phyloP scores from a whole-genome alignment of 352 stramenopile species.

The Globisporangium ultimum region DNA sequence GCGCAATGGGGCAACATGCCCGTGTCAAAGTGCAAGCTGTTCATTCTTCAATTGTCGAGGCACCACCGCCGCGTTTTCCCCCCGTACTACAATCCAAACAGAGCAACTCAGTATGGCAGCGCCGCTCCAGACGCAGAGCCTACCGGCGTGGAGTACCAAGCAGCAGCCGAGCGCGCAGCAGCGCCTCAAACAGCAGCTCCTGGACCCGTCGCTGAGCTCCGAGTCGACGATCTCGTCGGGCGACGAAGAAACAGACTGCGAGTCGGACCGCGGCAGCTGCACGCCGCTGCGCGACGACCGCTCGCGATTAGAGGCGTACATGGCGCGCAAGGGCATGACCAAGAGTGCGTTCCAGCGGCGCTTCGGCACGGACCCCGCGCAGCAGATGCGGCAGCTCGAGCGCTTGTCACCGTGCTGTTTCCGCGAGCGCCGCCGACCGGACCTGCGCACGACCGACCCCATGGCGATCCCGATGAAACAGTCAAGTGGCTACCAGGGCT shows the following conservation, averaged over 20 bases:
- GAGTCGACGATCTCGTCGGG: slow-evolving; percentile 36
- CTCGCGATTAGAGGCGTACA: slow-evolving; percentile 46
- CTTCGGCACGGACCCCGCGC: background rate
- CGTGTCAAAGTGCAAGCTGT: slow-evolving; percentile 3
- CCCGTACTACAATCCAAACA: background rate
- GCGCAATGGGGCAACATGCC: background rate
- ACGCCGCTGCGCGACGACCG: slow-evolving; percentile 43
- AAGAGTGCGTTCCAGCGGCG: slow-evolving; percentile 23
- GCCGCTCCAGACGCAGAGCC: slow-evolving; percentile 33
- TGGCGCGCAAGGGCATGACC: slow-evolving; percentile 22
- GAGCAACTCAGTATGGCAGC: slow-evolving; percentile 12
- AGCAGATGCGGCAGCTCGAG: background rate
- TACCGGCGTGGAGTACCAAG: slow-evolving; percentile 19
- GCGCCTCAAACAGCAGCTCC: slow-evolving; percentile 5
- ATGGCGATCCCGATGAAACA: slow-evolving; percentile 30
- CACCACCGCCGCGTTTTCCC: background rate
- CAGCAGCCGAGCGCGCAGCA: slow-evolving; percentile 1
- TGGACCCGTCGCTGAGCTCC: slow-evolving; percentile 17
- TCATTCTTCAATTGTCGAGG: slow-evolving; percentile 41
- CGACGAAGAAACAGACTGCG: slow-evolving; percentile 66
- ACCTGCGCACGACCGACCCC: slow-evolving; percentile 19
- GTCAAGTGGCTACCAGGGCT: slow-evolving; percentile 13
- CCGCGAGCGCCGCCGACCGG: background rate
- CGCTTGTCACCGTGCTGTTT: slow-evolving; percentile 7
- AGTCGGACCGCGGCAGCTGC: slow-evolving; percentile 51